Percentiles rank a stretch among this genome's conserved stretches.
Conservation (phyloP, 805 yeast genomes). For the Scheffersomyces coipomensis region DNA sequence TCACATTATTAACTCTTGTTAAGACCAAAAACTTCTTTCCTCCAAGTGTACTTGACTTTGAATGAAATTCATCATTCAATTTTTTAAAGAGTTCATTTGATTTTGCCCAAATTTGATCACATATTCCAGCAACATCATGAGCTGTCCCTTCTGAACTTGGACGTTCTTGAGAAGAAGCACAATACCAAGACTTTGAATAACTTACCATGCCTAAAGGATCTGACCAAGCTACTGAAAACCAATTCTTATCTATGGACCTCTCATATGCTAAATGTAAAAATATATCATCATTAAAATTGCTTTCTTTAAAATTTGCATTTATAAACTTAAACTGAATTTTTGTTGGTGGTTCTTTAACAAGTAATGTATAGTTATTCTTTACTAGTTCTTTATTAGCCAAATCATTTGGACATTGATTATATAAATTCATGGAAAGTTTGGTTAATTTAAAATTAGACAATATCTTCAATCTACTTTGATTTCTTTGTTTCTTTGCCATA, state of each 20-base stretch:
- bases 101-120: conserved; percentile 65
- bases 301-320: conserved; percentile 14
- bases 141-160: conserved; percentile 8
- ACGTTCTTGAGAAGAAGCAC: conserved; percentile 20
- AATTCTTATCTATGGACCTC: conserved; percentile 72
- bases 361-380: conserved; percentile 22
- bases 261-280: conserved; percentile 86
- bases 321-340: conserved; percentile 35
- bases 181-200: conserved; percentile 64
- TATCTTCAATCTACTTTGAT: conserved; percentile 18
- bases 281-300: conserved; percentile 56
- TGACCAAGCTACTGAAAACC: conserved; percentile 88
- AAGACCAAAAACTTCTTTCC: conserved; percentile 64
- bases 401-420: conserved; percentile 52
- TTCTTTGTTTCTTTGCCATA: conserved; percentile 18
- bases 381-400: conserved; percentile 11
- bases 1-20: conserved; percentile 68
- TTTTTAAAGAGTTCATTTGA: conserved; percentile 46
- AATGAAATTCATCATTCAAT: conserved; percentile 31
- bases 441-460: conserved; percentile 36
- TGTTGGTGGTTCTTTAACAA: conserved; percentile 37
- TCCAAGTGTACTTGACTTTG: conserved; percentile 31
- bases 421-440: conserved; percentile 51
- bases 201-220: conserved; percentile 75
- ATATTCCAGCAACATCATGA: conserved; percentile 44